Base-by-base conservation (phyloP, 2,329 filamentous ascomycete species). In the Chaetoscypha palmicola region DNA sequence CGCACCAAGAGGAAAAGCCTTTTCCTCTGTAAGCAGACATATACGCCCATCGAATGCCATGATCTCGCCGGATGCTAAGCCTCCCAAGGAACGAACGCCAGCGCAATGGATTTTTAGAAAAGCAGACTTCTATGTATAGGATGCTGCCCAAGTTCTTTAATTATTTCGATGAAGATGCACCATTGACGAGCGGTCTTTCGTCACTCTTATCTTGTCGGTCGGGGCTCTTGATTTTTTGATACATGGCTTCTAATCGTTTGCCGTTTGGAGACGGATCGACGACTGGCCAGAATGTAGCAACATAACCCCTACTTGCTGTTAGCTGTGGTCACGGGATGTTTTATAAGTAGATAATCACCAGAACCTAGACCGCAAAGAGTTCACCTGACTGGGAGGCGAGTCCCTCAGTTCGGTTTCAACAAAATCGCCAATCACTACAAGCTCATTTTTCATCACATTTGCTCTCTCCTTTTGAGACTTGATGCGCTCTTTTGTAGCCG, bases 341-440 rank as follows among this genome's bases (percentile, higher is more conserved):
- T 12, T 24, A 28, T 24, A 19, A 16, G 11, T 16, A 34, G 20
- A 16, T 38, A 54, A 54, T 54, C 52, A 62, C 60, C 60, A 63
- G 43, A 63, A 58, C 37, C 52, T 54, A 5, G 46, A 38, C 28
- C 51, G 48, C 5, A 64, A 47, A 30, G 55, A 52, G 16, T 54
- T 50, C 5, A 51, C 51, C 40, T 58, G 53, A 35, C 53, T 51
- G 14, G 45, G 23, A 22, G 40, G 31, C 5, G 45, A 43, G 12
- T 58, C 58, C 16, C 48, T 45, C 37, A 51, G 42, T 30, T 62
- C 46, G 30, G 65, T 66, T 38, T 75, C 72, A 49, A 83, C 74
- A 55, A 80, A 81, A 44, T 75, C 73, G 41, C 80, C 80, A 60
- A 83, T 79, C 3, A 70, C 70, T 32, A 80, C 67, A 28, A 83